A percentile compares a stretch with the other conserved stretches of the same genome.
Evolutionary conservation across 805 yeast species (phyloP).

Genomic region (Metschnikowia reukaufii): DNA sequence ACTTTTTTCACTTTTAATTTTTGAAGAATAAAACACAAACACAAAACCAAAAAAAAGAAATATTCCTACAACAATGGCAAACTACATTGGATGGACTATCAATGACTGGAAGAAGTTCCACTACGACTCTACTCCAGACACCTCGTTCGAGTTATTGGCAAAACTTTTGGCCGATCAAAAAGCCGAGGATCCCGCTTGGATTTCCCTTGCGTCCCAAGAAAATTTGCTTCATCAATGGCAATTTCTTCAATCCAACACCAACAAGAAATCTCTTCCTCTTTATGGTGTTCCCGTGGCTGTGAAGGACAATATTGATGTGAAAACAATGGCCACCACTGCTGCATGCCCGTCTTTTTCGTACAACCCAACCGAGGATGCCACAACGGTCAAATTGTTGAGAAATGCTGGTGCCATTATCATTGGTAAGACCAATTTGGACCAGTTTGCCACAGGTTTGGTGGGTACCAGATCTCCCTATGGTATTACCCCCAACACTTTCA

Average conservation of each 20-base stretch:
- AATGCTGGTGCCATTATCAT: slow-evolving; percentile 89
- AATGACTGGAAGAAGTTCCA: slow-evolving; percentile 77
- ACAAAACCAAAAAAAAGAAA: background rate
- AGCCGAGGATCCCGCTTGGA: slow-evolving; percentile 86
- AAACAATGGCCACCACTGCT: slow-evolving; percentile 82
- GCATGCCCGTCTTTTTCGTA: slow-evolving; percentile 88
- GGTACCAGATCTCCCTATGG: slow-evolving; percentile 97
- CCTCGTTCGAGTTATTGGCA: slow-evolving; percentile 53
- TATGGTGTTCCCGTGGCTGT: slow-evolving; percentile 96
- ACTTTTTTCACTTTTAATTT: background rate
- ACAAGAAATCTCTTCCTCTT: slow-evolving; percentile 59
- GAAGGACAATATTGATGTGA: slow-evolving; percentile 91
- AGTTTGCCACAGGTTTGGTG: slow-evolving; percentile 95
- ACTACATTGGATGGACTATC: slow-evolving; percentile 69
- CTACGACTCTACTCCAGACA: slow-evolving; percentile 55
- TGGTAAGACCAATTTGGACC: slow-evolving; percentile 95
- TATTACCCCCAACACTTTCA: slow-evolving; percentile 76
- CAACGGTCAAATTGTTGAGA: slow-evolving; percentile 69
- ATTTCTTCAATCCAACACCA: slow-evolving; percentile 60
- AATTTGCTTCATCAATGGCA: slow-evolving; percentile 75
- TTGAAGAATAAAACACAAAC: background rate
- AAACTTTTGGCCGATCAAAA: slow-evolving; percentile 50
- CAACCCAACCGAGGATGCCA: slow-evolving; percentile 68
- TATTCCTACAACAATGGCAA: background rate
- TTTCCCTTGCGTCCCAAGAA: slow-evolving; percentile 66